Evolutionary conservation across 108 stramenopile species (phyloP).

Genomic region (Cyclotella choctawhatcheeana): DNA sequence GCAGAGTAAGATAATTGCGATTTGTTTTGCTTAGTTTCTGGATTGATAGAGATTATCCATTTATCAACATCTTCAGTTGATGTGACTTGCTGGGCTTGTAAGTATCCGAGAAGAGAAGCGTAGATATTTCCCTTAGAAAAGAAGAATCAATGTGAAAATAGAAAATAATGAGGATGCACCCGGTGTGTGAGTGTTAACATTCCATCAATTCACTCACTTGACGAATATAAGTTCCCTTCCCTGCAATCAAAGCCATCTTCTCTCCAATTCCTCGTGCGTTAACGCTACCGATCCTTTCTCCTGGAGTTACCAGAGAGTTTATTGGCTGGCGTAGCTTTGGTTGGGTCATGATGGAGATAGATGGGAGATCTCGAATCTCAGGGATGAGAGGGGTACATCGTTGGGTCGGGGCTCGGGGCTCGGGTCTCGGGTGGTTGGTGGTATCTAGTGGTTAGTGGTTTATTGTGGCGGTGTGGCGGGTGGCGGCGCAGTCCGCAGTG

Average conservation of each 20-base stretch:
- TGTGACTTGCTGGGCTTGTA: constrained; percentile 33
- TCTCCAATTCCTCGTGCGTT: constrained; percentile 30
- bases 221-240: constrained; percentile 70
- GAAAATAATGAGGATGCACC: background rate
- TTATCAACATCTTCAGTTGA: background rate
- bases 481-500: too few relatives aligned
- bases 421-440: too few relatives aligned
- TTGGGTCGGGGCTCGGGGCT: too few relatives aligned
- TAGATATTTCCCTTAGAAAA: constrained; percentile 56
- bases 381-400: too few relatives aligned
- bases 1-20: constrained; percentile 16
- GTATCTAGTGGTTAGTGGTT: too few relatives aligned
- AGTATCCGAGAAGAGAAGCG: constrained; percentile 58
- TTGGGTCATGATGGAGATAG: constrained; percentile 4
- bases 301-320: constrained; percentile 69
- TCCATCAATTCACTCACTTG: constrained; percentile 9
- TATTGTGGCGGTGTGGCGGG: too few relatives aligned
- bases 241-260: constrained; percentile 34
- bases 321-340: constrained; percentile 60
- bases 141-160: background rate
- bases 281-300: constrained; percentile 73
- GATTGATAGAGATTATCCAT: constrained; percentile 27
- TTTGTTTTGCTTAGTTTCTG: constrained; percentile 18
- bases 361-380: background rate
- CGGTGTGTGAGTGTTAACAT: too few relatives aligned